Evolutionary conservation across 176 grass and related monocot genomes (phyloP).

Genomic region (Hyparrhenia diplandra): DNA sequence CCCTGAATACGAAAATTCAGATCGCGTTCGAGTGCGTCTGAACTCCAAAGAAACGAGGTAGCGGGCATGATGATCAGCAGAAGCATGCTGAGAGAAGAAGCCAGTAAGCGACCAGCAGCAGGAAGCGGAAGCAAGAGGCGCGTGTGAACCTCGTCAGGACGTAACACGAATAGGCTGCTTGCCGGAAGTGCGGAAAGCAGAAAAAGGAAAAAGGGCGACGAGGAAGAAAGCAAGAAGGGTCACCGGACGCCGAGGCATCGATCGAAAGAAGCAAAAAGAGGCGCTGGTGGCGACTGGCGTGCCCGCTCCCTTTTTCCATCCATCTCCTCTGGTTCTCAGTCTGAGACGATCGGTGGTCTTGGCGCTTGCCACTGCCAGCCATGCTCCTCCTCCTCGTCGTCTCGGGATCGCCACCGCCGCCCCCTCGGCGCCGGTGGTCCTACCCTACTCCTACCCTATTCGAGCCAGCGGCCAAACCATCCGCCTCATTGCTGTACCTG

Average conservation of each 20-base stretch:
- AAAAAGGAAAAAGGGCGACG: neutral
- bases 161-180: neutral
- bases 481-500: neutral
- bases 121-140: neutral
- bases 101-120: neutral
- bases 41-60: too few relatives aligned
- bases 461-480: neutral
- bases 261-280: slow-evolving; percentile 32
- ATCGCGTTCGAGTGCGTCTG: neutral
- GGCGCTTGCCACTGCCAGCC: too few relatives aligned
- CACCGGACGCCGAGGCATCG: slow-evolving; percentile 3
- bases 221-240: neutral
- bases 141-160: neutral
- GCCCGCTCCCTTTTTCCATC: neutral
- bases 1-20: neutral
- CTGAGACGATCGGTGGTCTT: neutral
- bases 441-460: neutral
- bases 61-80: neutral
- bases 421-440: neutral
- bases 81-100: neutral
- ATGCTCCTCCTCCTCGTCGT: neutral
- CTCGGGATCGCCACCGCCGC: slow-evolving; percentile 39
- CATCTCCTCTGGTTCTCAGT: neutral
- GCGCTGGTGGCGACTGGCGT: neutral
- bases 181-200: neutral